Base-by-base conservation (phyloP, 2,329 filamentous ascomycete genomes). In the Rutstroemia sp. region DNA sequence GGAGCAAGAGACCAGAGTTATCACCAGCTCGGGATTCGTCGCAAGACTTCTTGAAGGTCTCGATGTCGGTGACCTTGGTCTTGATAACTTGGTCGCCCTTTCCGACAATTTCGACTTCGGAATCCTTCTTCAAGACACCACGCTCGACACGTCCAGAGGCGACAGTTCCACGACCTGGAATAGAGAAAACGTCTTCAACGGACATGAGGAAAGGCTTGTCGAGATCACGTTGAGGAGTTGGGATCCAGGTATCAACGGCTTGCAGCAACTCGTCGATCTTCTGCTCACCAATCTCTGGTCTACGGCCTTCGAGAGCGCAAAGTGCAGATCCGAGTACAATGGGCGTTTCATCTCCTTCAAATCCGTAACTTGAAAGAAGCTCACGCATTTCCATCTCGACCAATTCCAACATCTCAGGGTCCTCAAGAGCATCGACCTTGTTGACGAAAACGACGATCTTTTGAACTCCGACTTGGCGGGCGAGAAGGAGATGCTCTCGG, bases 361-460 rank as follows among this genome's bases (percentile, higher is more conserved):
- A 99, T 61, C 91, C 92, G 75, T 99, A 99, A 67, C 85, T 87
- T 69, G 71, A 83, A 59, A 99, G 87, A 56, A 99, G 86, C 78
- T 99, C 94, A 70, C 94, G 90, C 94, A 99, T 99, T 80, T 99
- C 94, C 88, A 99, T 95, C 83, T 99, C 94, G 72, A 99, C 94
- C 58, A 99, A 89, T 79, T 99, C 94, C 84, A 99, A 83, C 94
- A 99, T 99, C 78, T 99, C 94, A 61, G 89, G 88, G 79, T 99
- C 94, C 67, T 97, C 92, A 61, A 99, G 84, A 64, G 91, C 89
- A 74, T 99, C 94, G 72, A 97, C 83, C 83, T 99, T 99, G 88
- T 99, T 99, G 76, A 99, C 94, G 73, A 99, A 99, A 67, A 99
- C 95, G 63, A 99, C 94, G 65, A 97, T 92, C 77, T 86, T 90